These are phyloP conservation scores for Myxozyma monticola DNA, from an alignment of 805 yeast genomes.

Conservation along the genomic window DNA sequence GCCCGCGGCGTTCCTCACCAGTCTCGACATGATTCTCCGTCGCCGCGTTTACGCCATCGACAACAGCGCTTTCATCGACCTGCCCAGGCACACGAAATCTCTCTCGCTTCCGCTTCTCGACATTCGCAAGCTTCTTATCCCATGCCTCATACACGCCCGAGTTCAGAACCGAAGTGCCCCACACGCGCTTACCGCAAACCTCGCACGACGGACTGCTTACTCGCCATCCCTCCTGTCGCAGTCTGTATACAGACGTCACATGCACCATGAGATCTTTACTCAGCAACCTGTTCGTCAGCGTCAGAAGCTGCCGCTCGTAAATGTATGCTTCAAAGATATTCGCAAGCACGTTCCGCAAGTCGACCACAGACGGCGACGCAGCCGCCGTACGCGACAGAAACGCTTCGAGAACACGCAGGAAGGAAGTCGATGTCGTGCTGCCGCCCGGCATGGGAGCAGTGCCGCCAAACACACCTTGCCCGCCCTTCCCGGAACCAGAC, in stretches of 20 bases:
- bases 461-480: not conserved
- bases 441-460: slow-evolving; percentile 3
- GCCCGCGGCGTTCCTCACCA: no score
- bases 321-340: slow-evolving; percentile 31
- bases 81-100: slow-evolving; percentile 3
- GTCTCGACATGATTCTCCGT: no score
- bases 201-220: slow-evolving; percentile 26
- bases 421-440: slow-evolving; percentile 12
- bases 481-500: slow-evolving; percentile 7
- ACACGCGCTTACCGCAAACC: slow-evolving; percentile 30
- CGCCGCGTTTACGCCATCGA: not conserved
- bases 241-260: slow-evolving; percentile 19
- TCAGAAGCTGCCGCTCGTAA: slow-evolving; percentile 29
- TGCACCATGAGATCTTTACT: slow-evolving; percentile 29
- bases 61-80: not conserved
- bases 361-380: slow-evolving; percentile 29
- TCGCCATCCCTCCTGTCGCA: slow-evolving; percentile 30
- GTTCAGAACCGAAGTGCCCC: slow-evolving; percentile 27
- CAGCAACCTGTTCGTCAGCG: slow-evolving; percentile 26
- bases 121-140: slow-evolving; percentile 22
- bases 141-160: slow-evolving; percentile 20
- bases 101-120: slow-evolving; percentile 8
- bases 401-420: slow-evolving; percentile 26
- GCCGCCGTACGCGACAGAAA: slow-evolving; percentile 28
- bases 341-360: slow-evolving; percentile 28